phyloP scores from a whole-genome alignment of 257 asterid species.

The Leonotis leonurus region DNA sequence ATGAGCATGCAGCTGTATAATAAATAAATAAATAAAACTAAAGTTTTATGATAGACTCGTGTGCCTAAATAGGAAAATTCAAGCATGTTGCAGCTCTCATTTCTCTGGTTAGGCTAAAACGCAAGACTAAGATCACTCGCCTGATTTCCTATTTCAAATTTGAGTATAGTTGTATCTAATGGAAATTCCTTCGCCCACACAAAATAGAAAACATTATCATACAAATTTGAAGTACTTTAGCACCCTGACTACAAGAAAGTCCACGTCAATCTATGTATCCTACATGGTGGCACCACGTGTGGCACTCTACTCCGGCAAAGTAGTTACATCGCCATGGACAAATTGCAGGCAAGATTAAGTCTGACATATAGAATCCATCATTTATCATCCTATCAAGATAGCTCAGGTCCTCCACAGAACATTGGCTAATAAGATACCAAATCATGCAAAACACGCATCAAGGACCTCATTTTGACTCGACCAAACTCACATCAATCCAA shows the following conservation, averaged over 20 bases:
- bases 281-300: conserved; percentile 9
- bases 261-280: background rate
- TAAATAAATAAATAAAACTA: no score
- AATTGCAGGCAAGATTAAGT: conserved; percentile 1
- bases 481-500: conserved; percentile 10
- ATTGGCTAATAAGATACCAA: conserved; percentile 6
- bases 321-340: conserved; percentile 20
- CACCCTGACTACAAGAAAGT: conserved; percentile 4
- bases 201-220: background rate
- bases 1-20: background rate
- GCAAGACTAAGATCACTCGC: background rate
- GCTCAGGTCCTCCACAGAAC: conserved; percentile 7
- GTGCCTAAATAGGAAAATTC: background rate
- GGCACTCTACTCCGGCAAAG: conserved; percentile 13
- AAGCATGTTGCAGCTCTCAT: background rate
- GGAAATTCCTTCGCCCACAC: background rate
- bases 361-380: conserved; percentile 4
- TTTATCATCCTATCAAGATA: conserved; percentile 2
- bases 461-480: conserved; percentile 13
- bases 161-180: background rate
- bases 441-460: conserved; percentile 1
- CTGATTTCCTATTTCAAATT: background rate
- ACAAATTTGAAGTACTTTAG: background rate
- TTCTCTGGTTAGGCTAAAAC: background rate
- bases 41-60: background rate